Base-by-base conservation (phyloP, 2,329 filamentous ascomycete species). In the Capronia americana region DNA sequence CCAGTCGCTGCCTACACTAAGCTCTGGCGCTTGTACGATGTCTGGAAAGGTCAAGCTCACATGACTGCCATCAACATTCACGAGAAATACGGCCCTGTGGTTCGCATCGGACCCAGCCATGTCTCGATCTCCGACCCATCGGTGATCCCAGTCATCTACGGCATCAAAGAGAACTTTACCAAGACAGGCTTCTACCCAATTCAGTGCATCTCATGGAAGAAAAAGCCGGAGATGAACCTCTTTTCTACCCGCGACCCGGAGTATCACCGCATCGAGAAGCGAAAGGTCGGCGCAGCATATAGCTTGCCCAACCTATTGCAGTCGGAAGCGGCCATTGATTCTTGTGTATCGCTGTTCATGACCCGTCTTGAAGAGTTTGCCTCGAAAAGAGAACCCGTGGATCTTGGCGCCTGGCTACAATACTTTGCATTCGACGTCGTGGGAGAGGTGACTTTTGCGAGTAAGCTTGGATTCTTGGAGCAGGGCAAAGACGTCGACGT, bases 171-270 rank as follows among this genome's bases (percentile, higher is more conserved):
- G 55, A 65, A 70, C 53, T 71, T 68, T 38, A 71, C 67, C 4
- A 71, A 71, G 59, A 59, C 65, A 2, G 69, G 41, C 26, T 71
- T 71, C 44, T 71, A 71, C 48, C 68, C 68, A 14, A 70, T 71
- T 28, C 69, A 71, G 58, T 64, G 67, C 46, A 66, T 71, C 32
- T 71, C 69, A 5, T 71, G 69, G 24, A 88, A 90, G 68, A 91
- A 91, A 23, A 83, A 85, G 67, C 84, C 86, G 2, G 83, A 92
- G 0, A 86, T 87, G 46, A 92, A 90, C 3, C 84, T 95, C 17
- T 93, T 94, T 80, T 91, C 88, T 73, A 92, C 90, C 0, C 88
- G 86, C 5, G 87, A 91, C 75, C 90, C 93, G 69, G 81, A 84
- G 44, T 93, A 91, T 78, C 91, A 94, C 75, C 86, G 69, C 14